Percentiles rank a stretch among this genome's conserved stretches.
Conservation (phyloP, 768 basidiomycete genomes). For the Suillus placidus region DNA sequence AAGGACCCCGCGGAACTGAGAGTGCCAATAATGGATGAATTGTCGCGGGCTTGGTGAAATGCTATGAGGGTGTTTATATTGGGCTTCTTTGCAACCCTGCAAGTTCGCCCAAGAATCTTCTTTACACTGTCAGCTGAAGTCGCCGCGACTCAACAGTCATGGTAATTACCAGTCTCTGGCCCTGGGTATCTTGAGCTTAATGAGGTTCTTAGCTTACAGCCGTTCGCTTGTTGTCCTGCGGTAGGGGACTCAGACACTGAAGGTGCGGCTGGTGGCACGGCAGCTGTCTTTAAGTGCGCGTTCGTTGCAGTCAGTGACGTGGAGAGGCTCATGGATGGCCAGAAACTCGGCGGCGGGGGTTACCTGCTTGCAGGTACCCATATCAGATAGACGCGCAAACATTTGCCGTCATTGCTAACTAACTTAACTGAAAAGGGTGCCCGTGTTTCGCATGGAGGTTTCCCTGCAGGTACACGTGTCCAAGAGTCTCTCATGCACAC, state of each 20-base stretch:
- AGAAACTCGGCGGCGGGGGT: not conserved
- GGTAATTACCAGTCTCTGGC: not conserved
- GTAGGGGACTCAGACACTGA: not conserved
- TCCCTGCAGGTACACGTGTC: not conserved
- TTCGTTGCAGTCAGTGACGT: too few species aligned
- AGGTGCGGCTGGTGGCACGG: too few species aligned
- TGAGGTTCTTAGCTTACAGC: not conserved
- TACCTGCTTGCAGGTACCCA: not conserved
- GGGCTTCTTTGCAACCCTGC: conserved; percentile 1
- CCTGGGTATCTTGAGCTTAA: not conserved
- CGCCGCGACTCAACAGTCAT: not conserved
- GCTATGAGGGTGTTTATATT: not conserved
- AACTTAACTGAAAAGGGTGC: not conserved
- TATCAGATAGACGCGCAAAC: not conserved
- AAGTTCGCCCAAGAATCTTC: not conserved
- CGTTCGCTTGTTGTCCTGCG: not conserved
- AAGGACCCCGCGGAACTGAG: conserved; percentile 3
- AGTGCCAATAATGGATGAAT: not conserved
- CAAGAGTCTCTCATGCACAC: not conserved
- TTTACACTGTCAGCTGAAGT: not conserved
- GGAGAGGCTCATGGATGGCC: too few species aligned
- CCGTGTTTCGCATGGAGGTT: not conserved
- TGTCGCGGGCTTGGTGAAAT: not conserved
- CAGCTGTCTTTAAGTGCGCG: not conserved
- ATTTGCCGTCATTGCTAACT: not conserved